Conservation (phyloP, 1,284 basidiomycete genomes). For the Sporisorium scitamineum region DNA sequence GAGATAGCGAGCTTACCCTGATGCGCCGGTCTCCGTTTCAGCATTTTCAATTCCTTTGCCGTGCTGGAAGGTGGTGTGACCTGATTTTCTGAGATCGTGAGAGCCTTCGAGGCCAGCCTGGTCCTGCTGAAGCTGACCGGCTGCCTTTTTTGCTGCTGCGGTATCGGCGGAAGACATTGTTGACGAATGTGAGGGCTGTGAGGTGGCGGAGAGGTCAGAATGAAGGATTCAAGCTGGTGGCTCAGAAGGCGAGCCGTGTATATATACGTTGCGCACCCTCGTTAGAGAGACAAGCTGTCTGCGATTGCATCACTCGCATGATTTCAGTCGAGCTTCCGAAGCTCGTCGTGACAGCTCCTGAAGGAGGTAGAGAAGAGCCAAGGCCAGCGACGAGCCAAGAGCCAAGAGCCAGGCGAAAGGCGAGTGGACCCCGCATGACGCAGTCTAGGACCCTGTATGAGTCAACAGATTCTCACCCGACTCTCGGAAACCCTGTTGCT, state of each 20-base stretch:
- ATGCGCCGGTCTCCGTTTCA: conserved; percentile 26
- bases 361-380: background rate
- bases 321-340: background rate
- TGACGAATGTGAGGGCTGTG: background rate
- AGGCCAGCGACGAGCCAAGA: background rate
- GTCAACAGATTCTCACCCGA: background rate
- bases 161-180: conserved; percentile 40
- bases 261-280: background rate
- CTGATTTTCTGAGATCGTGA: conserved; percentile 22
- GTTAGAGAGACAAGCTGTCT: too few relatives aligned
- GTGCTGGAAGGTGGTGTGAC: conserved; percentile 31
- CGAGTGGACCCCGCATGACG: too few relatives aligned
- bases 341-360: background rate
- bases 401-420: background rate
- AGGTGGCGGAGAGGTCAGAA: background rate
- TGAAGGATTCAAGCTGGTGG: background rate
- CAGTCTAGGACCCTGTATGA: conserved; percentile 5
- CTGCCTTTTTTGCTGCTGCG: conserved; percentile 43
- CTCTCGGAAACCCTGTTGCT: too few relatives aligned
- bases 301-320: background rate
- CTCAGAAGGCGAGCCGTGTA: background rate
- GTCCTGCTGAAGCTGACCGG: conserved; percentile 41
- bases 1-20: conserved; percentile 16
- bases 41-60: conserved; percentile 34
- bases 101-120: conserved; percentile 19